Percentiles rank a stretch among this genome's conserved stretches.
These are phyloP conservation scores for Coniochaeta hoffmannii DNA, from an alignment of 2,329 filamentous ascomycete species.

Conservation along the genomic window DNA sequence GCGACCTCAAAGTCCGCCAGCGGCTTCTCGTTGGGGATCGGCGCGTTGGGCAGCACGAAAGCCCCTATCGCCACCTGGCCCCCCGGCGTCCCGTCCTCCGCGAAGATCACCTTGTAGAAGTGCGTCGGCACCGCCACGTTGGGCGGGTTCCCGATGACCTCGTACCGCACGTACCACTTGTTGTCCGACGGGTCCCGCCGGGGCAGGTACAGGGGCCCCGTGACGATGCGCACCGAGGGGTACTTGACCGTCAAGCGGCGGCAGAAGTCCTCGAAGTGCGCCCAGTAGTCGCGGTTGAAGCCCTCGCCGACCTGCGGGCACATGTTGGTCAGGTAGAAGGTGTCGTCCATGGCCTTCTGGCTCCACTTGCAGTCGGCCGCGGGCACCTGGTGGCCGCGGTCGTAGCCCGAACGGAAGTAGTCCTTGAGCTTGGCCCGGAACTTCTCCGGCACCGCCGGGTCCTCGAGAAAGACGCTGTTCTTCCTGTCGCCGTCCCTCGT, in stretches of 20 bases:
- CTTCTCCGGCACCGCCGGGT: slow-evolving; percentile 67
- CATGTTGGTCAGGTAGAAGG: slow-evolving; percentile 93
- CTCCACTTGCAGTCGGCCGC: slow-evolving; percentile 96
- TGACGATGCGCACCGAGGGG: slow-evolving; percentile 84
- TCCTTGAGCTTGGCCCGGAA: slow-evolving; percentile 89
- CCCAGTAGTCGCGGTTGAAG: slow-evolving; percentile 99
- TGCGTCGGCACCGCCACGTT: slow-evolving; percentile 95
- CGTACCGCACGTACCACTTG: slow-evolving; percentile 94
- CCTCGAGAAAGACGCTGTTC: slow-evolving; percentile 77
- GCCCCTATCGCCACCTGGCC: slow-evolving; percentile 84
- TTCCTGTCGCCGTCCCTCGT: slow-evolving; percentile 73
- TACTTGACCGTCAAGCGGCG: slow-evolving; percentile 73
- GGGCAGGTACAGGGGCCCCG: slow-evolving; percentile 88
- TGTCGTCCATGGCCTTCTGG: slow-evolving; percentile 89
- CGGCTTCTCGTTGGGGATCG: slow-evolving; percentile 80
- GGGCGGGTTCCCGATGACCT: slow-evolving; percentile 89
- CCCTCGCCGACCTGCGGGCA: slow-evolving; percentile 96
- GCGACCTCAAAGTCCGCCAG: slow-evolving; percentile 92
- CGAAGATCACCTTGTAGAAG: slow-evolving; percentile 99
- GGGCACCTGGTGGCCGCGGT: slow-evolving; percentile 93
- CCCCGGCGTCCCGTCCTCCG: slow-evolving; percentile 65
- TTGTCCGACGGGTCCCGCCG: slow-evolving; percentile 73
- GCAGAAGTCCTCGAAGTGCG: slow-evolving; percentile 97
- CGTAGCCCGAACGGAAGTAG: slow-evolving; percentile 92
- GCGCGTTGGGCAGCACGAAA: slow-evolving; percentile 90